Conservation (phyloP, 164 flowering plant species). For the Sedum album region DNA sequence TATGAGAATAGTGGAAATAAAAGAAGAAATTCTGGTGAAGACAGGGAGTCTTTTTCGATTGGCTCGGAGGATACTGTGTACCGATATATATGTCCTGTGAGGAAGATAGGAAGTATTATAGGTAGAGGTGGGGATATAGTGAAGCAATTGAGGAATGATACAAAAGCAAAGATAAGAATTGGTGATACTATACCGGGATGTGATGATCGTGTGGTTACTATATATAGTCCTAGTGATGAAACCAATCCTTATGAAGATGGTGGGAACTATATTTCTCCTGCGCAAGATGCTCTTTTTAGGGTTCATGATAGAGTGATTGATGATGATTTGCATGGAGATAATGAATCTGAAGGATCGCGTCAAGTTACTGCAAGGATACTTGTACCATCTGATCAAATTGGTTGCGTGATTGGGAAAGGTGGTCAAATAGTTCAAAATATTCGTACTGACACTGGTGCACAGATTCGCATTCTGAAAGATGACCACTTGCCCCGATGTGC, state of each 20-base stretch:
- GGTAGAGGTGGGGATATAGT: conserved; percentile 97
- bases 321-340: conserved; percentile 38
- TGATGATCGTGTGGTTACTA: conserved; percentile 90
- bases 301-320: conserved; percentile 77
- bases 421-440: conserved; percentile 85
- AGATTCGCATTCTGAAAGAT: conserved; percentile 84
- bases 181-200: conserved; percentile 77
- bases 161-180: conserved; percentile 81
- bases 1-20: conserved; percentile 31
- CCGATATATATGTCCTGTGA: conserved; percentile 76
- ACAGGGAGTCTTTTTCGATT: conserved; percentile 33
- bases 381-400: conserved; percentile 96
- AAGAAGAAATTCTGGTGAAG: conserved; percentile 35
- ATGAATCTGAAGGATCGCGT: conserved; percentile 46
- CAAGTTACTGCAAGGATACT: conserved; percentile 70
- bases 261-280: conserved; percentile 52
- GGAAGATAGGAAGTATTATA: conserved; percentile 88
- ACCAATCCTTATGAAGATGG: conserved; percentile 52
- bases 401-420: conserved; percentile 93
- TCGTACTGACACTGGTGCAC: conserved; percentile 84
- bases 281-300: conserved; percentile 88
- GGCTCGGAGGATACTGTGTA: conserved; percentile 82
- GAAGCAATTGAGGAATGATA: conserved; percentile 81
- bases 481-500: conserved; percentile 87
- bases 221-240: conserved; percentile 69